Conservation (phyloP, 345 rosid species). For the Xanthoceras sorbifolium region DNA sequence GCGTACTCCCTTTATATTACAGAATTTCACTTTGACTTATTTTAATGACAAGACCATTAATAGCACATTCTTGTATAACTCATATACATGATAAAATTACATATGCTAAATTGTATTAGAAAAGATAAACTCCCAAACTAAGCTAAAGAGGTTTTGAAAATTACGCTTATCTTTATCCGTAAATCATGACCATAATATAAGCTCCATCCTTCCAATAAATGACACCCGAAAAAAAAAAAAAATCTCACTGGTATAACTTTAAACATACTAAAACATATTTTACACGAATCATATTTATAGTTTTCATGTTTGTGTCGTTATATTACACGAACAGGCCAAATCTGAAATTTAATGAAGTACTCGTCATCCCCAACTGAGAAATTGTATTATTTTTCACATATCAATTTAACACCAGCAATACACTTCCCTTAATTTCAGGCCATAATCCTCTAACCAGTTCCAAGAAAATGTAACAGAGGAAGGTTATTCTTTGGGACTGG, state of each 20-base stretch:
- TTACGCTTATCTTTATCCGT: not conserved
- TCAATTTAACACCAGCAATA: no score
- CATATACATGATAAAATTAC: not conserved
- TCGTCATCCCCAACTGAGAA: not conserved
- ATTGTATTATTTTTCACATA: not conserved
- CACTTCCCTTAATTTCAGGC: not conserved
- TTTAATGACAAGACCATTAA: not conserved
- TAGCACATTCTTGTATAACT: not conserved
- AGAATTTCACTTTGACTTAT: not conserved
- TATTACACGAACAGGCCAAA: not conserved
- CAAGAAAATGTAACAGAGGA: not conserved
- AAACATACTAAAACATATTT: not conserved
- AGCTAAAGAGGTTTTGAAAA: not conserved
- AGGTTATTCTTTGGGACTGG: not conserved
- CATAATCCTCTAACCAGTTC: not conserved
- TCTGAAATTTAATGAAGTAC: not conserved
- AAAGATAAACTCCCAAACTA: not conserved
- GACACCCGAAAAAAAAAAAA: constrained; percentile 15
- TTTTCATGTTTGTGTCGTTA: not conserved
- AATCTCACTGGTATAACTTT: not conserved
- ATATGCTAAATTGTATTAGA: not conserved
- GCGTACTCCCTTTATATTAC: not conserved
- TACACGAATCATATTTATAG: not conserved
- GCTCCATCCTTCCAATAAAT: not conserved
- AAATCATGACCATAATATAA: not conserved